These are phyloP conservation scores for Trichoderma harzianum DNA, from an alignment of 2,329 filamentous ascomycete species.

Conservation along the genomic window DNA sequence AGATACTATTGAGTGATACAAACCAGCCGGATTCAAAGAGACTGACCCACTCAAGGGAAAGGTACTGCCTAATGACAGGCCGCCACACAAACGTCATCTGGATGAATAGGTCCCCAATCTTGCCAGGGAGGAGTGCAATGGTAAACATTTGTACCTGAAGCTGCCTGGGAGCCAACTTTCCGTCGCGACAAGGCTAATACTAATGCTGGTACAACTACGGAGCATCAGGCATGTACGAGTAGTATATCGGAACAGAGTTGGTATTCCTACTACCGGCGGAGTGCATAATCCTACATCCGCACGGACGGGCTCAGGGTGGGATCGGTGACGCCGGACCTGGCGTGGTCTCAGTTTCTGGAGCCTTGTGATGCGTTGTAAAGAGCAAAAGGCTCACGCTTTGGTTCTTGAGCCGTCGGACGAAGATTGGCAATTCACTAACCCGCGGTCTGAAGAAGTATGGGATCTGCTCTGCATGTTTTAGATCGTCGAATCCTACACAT, in stretches of 20 bases:
- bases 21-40: not conserved
- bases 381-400: not conserved
- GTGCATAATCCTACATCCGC: slow-evolving; percentile 14
- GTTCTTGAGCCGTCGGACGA: not conserved
- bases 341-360: not conserved
- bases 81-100: not conserved
- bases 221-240: not conserved
- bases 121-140: not conserved
- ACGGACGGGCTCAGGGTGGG: slow-evolving; percentile 6
- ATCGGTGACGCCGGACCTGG: slow-evolving; percentile 15
- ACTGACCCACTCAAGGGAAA: not conserved
- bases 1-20: not conserved
- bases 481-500: not conserved
- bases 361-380: not conserved
- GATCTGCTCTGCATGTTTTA: slow-evolving; percentile 8
- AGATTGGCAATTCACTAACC: not conserved
- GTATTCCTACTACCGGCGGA: slow-evolving; percentile 13
- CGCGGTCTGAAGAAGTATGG: not conserved
- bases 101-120: not conserved
- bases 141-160: not conserved
- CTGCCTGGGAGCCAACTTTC: not conserved
- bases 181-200: not conserved
- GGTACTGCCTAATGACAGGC: not conserved
- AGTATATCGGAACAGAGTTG: slow-evolving; percentile 3
- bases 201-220: not conserved